Evolutionary conservation across 805 yeast genomes (phyloP), one percentile per base, ranked within the genome.

Genomic region (Kodamaea sagamina): DNA sequence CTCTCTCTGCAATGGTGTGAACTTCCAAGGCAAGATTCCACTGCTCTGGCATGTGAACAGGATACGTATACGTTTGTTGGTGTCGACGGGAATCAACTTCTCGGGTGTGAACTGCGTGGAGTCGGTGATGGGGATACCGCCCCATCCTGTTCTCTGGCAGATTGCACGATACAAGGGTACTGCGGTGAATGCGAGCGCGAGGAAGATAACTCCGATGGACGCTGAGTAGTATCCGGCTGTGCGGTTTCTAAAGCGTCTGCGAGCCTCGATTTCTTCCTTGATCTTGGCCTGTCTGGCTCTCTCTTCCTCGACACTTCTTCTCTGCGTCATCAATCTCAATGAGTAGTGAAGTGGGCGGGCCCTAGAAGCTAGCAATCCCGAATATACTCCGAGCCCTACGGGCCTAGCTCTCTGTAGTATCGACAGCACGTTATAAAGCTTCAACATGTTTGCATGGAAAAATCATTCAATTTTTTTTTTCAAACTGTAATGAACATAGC

Each of bases 131-230:
- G 98, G 98, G 6, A 85, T 82, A 32, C 99, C 99, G 39, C 92
- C 97, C 78, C 86, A 93, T 0, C 99, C 99, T 0, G 97, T 90
- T 63, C 95, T 78, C 54, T 90, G 87, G 71, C 99, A 93, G 22
- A 93, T 74, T 6, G 90, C 89, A 52, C 97, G 72, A 63, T 93
- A 93, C 5, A 93, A 67, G 4, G 98, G 98, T 13, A 93, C 99
- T 1, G 97, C 87, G 7, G 89, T 86, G 64, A 89, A 93, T 0
- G 95, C 77, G 4, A 92, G 69, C 0, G 95, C 87, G 12, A 88
- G 65, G 49, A 88, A 86, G 2, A 81, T 66, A 21, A 90, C 65
- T 9, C 81, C 81, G 15, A 88, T 71, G n/a, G 92, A 82, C 1
- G 79, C 69, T 10, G 84, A 69, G 57, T 87, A 87, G 58, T 81